These are phyloP conservation scores for Primulina huaijiensis DNA, from an alignment of 257 asterid genomes.

Conservation along the genomic window DNA sequence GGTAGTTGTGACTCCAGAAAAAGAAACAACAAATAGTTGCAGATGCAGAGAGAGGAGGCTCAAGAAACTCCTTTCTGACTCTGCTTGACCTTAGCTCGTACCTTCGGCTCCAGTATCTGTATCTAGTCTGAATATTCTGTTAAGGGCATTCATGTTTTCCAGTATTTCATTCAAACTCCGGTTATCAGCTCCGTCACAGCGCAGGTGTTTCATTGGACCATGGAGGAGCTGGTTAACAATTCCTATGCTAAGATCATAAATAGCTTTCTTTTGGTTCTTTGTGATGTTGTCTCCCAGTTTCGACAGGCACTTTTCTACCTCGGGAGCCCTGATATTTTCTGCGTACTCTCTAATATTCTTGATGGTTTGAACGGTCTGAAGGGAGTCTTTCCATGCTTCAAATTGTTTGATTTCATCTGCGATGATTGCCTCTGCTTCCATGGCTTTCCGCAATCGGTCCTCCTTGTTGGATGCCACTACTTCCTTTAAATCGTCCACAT, in stretches of 20 bases:
- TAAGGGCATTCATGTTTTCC: slow-evolving; percentile 81
- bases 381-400: slow-evolving; percentile 85
- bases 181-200: slow-evolving; percentile 59
- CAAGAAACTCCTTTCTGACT: slow-evolving; percentile 40
- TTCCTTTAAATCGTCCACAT: slow-evolving; percentile 86
- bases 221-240: slow-evolving; percentile 75
- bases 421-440: slow-evolving; percentile 71
- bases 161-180: slow-evolving; percentile 51
- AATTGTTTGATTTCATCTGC: slow-evolving; percentile 68
- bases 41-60: slow-evolving; percentile 10
- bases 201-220: slow-evolving; percentile 89
- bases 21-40: slow-evolving; percentile 13
- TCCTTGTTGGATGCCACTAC: slow-evolving; percentile 88
- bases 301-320: slow-evolving; percentile 72
- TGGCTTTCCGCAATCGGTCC: slow-evolving; percentile 65
- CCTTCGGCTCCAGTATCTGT: slow-evolving; percentile 71
- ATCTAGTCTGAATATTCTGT: slow-evolving; percentile 71
- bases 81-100: slow-evolving; percentile 59
- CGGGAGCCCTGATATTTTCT: slow-evolving; percentile 77
- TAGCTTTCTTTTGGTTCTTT: slow-evolving; percentile 60
- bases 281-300: slow-evolving; percentile 65
- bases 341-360: slow-evolving; percentile 85
- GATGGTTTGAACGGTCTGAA: slow-evolving; percentile 81
- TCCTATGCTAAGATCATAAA: slow-evolving; percentile 65
- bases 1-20: slow-evolving; percentile 23